Percentiles rank a stretch among this genome's conserved stretches.
Evolutionary conservation across 2,329 filamentous ascomycete genomes (phyloP).

Genomic region (Plectosphaerella plurivora): DNA sequence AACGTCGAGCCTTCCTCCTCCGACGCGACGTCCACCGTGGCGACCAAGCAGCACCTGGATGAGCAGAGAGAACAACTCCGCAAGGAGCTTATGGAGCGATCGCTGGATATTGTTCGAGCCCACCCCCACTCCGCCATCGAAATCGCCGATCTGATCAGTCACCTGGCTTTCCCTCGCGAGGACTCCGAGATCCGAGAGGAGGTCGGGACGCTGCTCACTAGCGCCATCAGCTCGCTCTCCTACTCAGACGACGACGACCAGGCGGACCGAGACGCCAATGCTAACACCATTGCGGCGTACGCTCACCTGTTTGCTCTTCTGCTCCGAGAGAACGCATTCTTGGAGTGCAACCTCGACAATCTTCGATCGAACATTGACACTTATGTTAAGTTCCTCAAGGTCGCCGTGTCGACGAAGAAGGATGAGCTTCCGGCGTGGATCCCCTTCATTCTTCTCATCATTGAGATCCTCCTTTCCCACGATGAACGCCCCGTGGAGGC

Average conservation of each 20-base stretch:
- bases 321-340: constrained; percentile 78
- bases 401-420: constrained; percentile 58
- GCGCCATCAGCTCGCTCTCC: constrained; percentile 71
- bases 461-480: constrained; percentile 86
- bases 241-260: constrained; percentile 36
- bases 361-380: constrained; percentile 73
- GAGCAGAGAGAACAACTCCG: constrained; percentile 68
- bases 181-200: constrained; percentile 58
- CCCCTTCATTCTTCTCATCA: constrained; percentile 80
- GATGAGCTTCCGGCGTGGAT: constrained; percentile 92
- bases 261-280: constrained; percentile 60
- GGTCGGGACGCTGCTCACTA: constrained; percentile 76
- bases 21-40: background rate
- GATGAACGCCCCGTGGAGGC: constrained; percentile 77
- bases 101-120: constrained; percentile 81
- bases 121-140: constrained; percentile 90
- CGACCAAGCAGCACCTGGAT: constrained; percentile 74
- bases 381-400: constrained; percentile 74
- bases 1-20: constrained; percentile 5
- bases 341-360: constrained; percentile 67
- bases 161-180: constrained; percentile 59
- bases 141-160: constrained; percentile 78
- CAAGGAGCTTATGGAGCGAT: constrained; percentile 78
- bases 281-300: constrained; percentile 71
- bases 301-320: constrained; percentile 87